Evolutionary conservation across 305 asterid species (phyloP).

Genomic region (Fraxinus baroniana): DNA sequence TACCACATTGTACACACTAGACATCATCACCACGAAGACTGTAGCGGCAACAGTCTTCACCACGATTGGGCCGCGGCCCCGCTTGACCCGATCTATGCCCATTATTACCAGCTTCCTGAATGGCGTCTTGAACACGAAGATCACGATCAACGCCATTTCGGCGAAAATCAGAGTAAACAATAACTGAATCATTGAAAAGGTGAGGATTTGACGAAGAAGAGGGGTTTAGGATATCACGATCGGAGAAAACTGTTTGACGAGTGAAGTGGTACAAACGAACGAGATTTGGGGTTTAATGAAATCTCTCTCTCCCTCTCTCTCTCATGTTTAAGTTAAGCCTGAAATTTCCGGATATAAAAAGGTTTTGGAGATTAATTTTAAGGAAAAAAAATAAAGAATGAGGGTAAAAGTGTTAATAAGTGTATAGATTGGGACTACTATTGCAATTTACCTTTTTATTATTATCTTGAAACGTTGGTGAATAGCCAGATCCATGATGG

Average conservation of each 20-base stretch:
- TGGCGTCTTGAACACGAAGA: constrained; percentile 89
- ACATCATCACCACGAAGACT: constrained; percentile 56
- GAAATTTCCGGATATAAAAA: neutral
- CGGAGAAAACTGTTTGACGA: neutral
- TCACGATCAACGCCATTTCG: constrained; percentile 76
- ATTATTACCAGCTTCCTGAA: constrained; percentile 75
- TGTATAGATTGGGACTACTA: neutral
- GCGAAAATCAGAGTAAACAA: constrained; percentile 61
- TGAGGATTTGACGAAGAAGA: neutral
- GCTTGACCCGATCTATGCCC: constrained; percentile 74
- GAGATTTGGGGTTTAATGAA: neutral
- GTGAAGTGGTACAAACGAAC: neutral
- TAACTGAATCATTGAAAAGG: constrained; percentile 53
- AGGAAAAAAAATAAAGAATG: neutral
- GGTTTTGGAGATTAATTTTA: neutral
- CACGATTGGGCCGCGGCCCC: constrained; percentile 78
- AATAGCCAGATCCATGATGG: neutral
- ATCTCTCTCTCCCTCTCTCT: neutral
- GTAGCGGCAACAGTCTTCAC: constrained; percentile 67
- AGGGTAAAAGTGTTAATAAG: neutral
- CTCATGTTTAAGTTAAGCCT: neutral
- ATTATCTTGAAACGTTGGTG: no score
- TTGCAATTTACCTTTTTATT: neutral
- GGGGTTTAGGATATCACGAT: neutral
- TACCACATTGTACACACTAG: constrained; percentile 60